Conservation (phyloP, 441 rosid species). For the Erysimum cheiri region DNA sequence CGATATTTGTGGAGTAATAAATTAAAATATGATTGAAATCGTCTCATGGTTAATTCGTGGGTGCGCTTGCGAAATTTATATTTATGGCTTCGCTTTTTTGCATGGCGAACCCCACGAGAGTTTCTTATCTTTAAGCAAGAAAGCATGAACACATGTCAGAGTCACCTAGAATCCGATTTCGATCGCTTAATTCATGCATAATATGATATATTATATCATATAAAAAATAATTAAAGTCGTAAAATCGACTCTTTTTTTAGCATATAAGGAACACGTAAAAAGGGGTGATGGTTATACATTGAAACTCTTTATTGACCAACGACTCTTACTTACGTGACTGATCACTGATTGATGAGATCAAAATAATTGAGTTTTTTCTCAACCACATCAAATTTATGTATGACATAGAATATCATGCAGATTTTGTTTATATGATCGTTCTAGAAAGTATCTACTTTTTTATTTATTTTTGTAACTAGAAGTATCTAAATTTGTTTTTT, state of each 20-base stretch:
- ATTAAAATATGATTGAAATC: neutral
- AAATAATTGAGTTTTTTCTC: slow-evolving; percentile 3
- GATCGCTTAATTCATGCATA: neutral
- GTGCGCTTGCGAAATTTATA: slow-evolving; percentile 16
- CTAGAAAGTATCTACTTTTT: neutral
- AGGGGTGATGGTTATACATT: slow-evolving; percentile 1
- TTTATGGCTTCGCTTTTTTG: slow-evolving; percentile 22
- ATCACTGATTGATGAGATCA: neutral
- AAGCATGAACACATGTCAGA: slow-evolving; percentile 29
- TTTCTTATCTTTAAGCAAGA: slow-evolving; percentile 27
- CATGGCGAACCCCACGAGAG: slow-evolving; percentile 32
- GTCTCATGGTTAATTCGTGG: neutral
- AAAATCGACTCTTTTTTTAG: slow-evolving; percentile 2
- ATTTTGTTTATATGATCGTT: neutral
- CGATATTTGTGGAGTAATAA: neutral
- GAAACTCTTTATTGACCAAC: slow-evolving; percentile 30
- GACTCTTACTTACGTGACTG: slow-evolving; percentile 13
- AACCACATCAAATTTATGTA: neutral
- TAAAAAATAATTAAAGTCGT: neutral
- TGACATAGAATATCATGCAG: neutral
- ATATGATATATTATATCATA: neutral
- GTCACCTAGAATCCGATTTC: neutral
- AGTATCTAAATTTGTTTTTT: neutral
- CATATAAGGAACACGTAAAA: slow-evolving; percentile 8
- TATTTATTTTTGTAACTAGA: neutral